Base-by-base conservation (phyloP, 2,329 filamentous ascomycete species). In the Venturia asperata region DNA sequence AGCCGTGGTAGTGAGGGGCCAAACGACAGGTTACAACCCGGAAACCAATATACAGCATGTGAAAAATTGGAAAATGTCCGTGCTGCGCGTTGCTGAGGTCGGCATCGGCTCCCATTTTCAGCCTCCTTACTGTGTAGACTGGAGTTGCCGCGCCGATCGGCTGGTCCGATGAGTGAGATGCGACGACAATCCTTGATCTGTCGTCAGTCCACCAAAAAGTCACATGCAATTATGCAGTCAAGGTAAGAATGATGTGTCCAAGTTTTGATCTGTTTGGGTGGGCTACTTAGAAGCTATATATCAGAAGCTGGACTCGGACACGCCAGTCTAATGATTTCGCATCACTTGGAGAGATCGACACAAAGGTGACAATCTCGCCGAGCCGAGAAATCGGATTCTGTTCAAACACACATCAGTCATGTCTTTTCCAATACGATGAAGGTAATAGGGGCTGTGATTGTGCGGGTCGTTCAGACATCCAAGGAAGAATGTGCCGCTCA, bases 401-500 rank as follows among this genome's bases (percentile, higher is more conserved):
- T 10, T 58, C 52, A 30, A 39, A 58, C 6, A 58, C 52, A 37
- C 15, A 24, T 58, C 37, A 58, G 52, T 17, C 1, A 37, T 34
- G 30, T 39, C 17, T 10, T n/a, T 39, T 37, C 5, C 37, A 43
- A 43, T 27, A 15, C 6, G 19, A 7, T 62, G n/a, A 43, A 21
- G 34, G 27, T 34, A 30, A 2, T 3, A 43, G n/a, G 27, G 49
- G 52, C 24, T 58, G 30, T 58, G 52, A 56, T 56, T 55, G 43
- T 64, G 61, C 68, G 67, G 43, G 56, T 58, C 65, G 65, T 79
- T 88, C 84, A 87, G 86, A 88, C 87, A 89, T 89, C 87, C 86
- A 89, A 89, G 85, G 86, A 89, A 88, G 86, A 76, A 75, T 76
- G 71, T 72, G 70, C 72, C 86, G 82, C 82, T 89, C 87, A 89